Conservation (phyloP, 2,329 filamentous ascomycete genomes). For the Penicillium sp. region DNA sequence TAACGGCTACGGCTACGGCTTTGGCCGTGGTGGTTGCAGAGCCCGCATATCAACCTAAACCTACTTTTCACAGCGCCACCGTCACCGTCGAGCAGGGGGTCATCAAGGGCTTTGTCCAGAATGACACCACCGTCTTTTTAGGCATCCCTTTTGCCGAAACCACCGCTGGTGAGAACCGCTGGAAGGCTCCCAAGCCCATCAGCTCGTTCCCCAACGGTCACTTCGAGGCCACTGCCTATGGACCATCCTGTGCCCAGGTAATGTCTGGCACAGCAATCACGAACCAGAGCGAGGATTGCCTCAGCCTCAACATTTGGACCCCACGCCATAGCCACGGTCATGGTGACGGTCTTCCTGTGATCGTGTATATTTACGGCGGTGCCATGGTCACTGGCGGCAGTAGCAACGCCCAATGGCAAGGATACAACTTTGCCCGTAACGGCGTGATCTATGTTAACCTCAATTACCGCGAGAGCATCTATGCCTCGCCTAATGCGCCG, state of each 20-base stretch:
- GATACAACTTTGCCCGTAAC: constrained; percentile 26
- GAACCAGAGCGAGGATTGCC: constrained; percentile 27
- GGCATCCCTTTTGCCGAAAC: constrained; percentile 29
- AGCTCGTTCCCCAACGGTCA: constrained; percentile 7
- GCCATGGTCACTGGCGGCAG: constrained; percentile 59
- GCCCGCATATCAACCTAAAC: background rate
- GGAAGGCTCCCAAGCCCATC: constrained; percentile 25
- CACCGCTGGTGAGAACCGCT: constrained; percentile 26
- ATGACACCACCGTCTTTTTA: constrained; percentile 30
- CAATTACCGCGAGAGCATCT: constrained; percentile 29
- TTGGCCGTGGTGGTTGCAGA: constrained; percentile 10
- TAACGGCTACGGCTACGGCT: constrained; percentile 18
- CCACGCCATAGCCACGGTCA: constrained; percentile 9
- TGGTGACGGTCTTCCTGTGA: constrained; percentile 21
- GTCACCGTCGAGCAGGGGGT: constrained; percentile 25
- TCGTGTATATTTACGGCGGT: constrained; percentile 63
- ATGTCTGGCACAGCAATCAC: constrained; percentile 28
- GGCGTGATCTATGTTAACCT: constrained; percentile 30
- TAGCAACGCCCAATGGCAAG: constrained; percentile 30
- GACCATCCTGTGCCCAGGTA: constrained; percentile 26
- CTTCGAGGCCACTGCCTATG: constrained; percentile 24
- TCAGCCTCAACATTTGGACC: constrained; percentile 28
- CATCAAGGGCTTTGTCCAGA: constrained; percentile 28
- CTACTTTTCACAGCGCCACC: constrained; percentile 13
- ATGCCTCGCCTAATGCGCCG: constrained; percentile 24